These are phyloP conservation scores for Melocanna baccifera DNA, from an alignment of 176 grass and related monocot species.

Conservation along the genomic window DNA sequence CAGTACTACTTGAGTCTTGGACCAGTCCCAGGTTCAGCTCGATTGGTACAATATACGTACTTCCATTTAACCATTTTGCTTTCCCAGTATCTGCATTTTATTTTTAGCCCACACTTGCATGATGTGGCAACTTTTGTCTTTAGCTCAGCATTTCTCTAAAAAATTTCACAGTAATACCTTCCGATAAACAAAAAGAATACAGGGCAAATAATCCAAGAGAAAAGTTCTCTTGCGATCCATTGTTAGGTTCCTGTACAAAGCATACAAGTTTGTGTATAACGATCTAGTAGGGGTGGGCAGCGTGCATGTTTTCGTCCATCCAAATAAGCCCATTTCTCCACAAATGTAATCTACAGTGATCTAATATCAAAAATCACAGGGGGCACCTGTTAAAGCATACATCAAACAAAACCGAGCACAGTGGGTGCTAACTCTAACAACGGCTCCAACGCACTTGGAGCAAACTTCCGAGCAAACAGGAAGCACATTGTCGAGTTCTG, in stretches of 20 bases:
- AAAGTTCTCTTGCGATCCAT: not conserved
- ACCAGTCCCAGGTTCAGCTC: not conserved
- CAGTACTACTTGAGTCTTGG: not conserved
- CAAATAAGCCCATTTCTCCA: conserved; percentile 18
- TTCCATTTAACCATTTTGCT: not conserved
- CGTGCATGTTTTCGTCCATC: conserved; percentile 8
- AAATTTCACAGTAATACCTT: not conserved
- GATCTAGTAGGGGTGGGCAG: not conserved
- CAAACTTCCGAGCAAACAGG: conserved; percentile 86
- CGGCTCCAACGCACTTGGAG: conserved; percentile 73
- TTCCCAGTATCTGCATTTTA: not conserved
- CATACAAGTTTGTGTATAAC: conserved; percentile 35
- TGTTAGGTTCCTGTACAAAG: conserved; percentile 48
- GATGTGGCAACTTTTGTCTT: not conserved
- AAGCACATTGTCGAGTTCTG: conserved; percentile 60
- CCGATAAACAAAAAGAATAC: conserved; percentile 7
- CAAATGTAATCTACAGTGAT: conserved; percentile 38
- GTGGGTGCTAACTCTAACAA: conserved; percentile 64
- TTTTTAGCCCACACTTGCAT: not conserved
- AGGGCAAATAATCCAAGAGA: conserved; percentile 6
- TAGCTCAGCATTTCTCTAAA: not conserved
- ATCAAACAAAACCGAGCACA: conserved; percentile 52
- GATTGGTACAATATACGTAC: not conserved
- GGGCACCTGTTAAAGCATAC: conserved; percentile 20
- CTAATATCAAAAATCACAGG: conserved; percentile 43